phyloP scores from a whole-genome alignment of 2,329 filamentous ascomycete species.

The Colletotrichum sp. region DNA sequence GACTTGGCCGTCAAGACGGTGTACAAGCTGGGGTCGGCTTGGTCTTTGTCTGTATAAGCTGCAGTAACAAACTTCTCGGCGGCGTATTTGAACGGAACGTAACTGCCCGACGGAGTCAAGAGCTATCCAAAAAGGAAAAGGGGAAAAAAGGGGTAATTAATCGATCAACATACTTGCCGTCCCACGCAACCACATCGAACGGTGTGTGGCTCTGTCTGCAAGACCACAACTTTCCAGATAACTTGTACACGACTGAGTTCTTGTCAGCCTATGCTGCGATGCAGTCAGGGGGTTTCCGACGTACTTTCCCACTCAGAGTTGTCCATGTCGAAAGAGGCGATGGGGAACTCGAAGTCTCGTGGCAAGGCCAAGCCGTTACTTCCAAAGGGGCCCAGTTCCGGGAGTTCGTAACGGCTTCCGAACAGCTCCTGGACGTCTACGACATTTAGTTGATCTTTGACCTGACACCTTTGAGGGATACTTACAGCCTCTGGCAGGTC shows the following conservation, averaged over 20 bases:
- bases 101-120: constrained; percentile 7
- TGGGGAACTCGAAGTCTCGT: constrained; percentile 67
- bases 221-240: constrained; percentile 62
- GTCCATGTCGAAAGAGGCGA: constrained; percentile 53
- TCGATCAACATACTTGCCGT: constrained; percentile 60
- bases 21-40: constrained; percentile 67
- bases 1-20: constrained; percentile 65
- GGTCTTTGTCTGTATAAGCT: constrained; percentile 63
- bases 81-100: constrained; percentile 52
- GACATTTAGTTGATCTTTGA: not conserved
- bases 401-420: constrained; percentile 66
- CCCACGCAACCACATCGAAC: constrained; percentile 72
- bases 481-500: constrained; percentile 58
- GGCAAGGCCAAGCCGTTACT: constrained; percentile 68
- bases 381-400: constrained; percentile 69
- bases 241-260: constrained; percentile 57
- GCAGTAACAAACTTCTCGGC: constrained; percentile 59
- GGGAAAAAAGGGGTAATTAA: constrained; percentile 38
- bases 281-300: not conserved
- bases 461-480: not conserved
- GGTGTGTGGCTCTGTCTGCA: constrained; percentile 66
- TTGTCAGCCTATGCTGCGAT: not conserved
- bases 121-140: not conserved
- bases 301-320: constrained; percentile 24
- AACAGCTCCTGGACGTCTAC: constrained; percentile 67